Conservation (phyloP, 2,329 filamentous ascomycete genomes). For the Lasiodiplodia sp. region DNA sequence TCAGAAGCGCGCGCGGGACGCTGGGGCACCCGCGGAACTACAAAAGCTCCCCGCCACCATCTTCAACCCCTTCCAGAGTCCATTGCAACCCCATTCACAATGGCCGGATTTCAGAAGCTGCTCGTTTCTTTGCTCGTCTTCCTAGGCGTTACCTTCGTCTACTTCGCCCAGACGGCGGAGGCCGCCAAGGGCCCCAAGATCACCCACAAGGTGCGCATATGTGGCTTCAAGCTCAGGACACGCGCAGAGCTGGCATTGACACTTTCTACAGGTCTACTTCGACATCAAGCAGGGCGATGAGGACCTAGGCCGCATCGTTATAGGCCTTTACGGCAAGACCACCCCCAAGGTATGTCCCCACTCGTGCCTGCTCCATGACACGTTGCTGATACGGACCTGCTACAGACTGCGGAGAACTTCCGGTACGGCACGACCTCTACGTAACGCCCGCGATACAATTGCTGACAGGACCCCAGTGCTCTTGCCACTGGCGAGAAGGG, state of each 20-base stretch:
- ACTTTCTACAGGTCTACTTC: constrained; percentile 71
- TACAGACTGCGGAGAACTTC: constrained; percentile 70
- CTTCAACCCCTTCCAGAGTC: neutral
- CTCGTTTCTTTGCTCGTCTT: constrained; percentile 77
- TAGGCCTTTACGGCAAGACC: constrained; percentile 88
- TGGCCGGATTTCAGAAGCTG: constrained; percentile 78
- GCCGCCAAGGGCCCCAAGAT: constrained; percentile 90
- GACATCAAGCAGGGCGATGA: constrained; percentile 81
- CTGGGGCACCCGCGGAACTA: constrained; percentile 6
- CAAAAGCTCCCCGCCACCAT: constrained; percentile 16
- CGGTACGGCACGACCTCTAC: constrained; percentile 47
- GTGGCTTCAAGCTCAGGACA: constrained; percentile 19
- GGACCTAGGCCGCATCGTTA: constrained; percentile 75
- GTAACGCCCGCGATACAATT: constrained; percentile 47
- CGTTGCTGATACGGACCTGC: constrained; percentile 32
- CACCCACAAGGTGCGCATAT: constrained; percentile 75
- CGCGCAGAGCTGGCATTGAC: constrained; percentile 25
- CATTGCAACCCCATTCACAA: constrained; percentile 53
- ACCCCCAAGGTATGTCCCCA: constrained; percentile 69
- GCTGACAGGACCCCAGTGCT: constrained; percentile 62
- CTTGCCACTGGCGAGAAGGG: constrained; percentile 87
- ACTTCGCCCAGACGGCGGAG: constrained; percentile 77
- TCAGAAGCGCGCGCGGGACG: constrained; percentile 20
- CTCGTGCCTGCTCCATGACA: neutral
- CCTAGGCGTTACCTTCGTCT: constrained; percentile 75